Base-by-base conservation (phyloP, 805 yeast species). In the Candida multigemmis region DNA sequence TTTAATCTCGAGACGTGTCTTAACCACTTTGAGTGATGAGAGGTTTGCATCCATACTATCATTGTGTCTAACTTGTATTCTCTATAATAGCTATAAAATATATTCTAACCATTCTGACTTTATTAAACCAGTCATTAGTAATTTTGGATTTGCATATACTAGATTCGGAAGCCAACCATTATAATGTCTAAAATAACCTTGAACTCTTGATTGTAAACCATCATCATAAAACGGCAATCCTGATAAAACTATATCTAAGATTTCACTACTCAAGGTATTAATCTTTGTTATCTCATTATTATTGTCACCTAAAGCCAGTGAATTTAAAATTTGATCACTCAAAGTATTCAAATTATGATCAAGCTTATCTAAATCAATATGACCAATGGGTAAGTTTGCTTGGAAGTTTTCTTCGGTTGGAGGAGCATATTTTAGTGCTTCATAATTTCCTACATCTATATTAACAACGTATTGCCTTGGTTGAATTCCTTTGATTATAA, bases 401-500 rank as follows among this genome's bases (percentile, higher is more conserved):
- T n/a, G n/a, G n/a, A 24, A 20, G 8, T 36, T 42, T 7, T 11
- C 14, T 11, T 22, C 23, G 4, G 38, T 34, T 6, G 34, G 22
- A 6, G 48, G 48, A 24, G 31, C 38, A 14, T 38, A 47, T 22
- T 47, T 50, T 31, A 61, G 44, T 4, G 68, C 68, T 36, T 60
- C 67, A 34, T 58, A 60, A 39, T 60, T 60, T 3, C 57, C 68
- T 6, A 52, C 48, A 26, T 61, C 68, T 14, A 62, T 52, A 31
- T 46, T 48, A 13, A 78, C 77, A 2, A 77, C 67, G 25, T 53
- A 60, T 24, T 61, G 61, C 41, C 98, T 71, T 15, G 98, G 97
- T 49, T 82, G 86, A 32, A 91, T 83, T 8, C 98, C 97, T 53
- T 83, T 83, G 44, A 91, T 91, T 23, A 91, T 84, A 45, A 91